Percentiles rank a stretch among this genome's conserved stretches.
phyloP scores from a whole-genome alignment of 2,329 filamentous ascomycete genomes.

The Leptoxyphium fumago region DNA sequence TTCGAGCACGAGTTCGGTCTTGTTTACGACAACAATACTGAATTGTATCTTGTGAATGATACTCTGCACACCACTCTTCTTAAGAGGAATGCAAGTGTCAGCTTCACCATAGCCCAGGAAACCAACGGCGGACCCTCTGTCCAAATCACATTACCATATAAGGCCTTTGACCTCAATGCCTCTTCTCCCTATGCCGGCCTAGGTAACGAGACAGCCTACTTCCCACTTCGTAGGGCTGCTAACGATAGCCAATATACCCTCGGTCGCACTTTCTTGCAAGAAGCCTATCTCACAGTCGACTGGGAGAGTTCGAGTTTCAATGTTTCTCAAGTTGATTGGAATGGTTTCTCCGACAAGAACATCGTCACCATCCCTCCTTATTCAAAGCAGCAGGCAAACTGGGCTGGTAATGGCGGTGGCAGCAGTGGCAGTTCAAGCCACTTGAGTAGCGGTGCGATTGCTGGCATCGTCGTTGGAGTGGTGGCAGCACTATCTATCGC shows the following conservation, averaged over 20 bases:
- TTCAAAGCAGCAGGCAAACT: background rate
- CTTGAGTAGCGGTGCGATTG: conserved; percentile 25
- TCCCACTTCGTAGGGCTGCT: conserved; percentile 46
- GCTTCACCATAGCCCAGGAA: conserved; percentile 27
- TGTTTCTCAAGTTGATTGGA: conserved; percentile 25
- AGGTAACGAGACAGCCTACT: conserved; percentile 48
- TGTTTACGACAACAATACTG: conserved; percentile 47
- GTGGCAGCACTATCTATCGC: conserved; percentile 20
- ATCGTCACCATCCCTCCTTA: conserved; percentile 15
- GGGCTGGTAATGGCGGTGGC: background rate
- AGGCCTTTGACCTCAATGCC: conserved; percentile 34
- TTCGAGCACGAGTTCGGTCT: conserved; percentile 52
- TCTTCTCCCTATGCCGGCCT: conserved; percentile 38
- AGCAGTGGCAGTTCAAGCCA: background rate
- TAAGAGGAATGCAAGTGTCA: conserved; percentile 27
- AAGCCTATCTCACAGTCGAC: conserved; percentile 40
- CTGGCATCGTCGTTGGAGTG: conserved; percentile 29
- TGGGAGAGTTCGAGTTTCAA: conserved; percentile 34
- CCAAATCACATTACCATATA: conserved; percentile 34
- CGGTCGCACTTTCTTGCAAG: conserved; percentile 55
- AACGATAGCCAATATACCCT: conserved; percentile 44
- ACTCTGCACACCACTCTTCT: conserved; percentile 39
- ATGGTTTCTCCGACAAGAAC: conserved; percentile 8
- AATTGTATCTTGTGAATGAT: conserved; percentile 49
- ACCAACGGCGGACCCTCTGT: conserved; percentile 22